Percentiles rank a stretch among this genome's conserved stretches.
phyloP scores from a whole-genome alignment of 768 basidiomycete species.

The Neoboletus brunneissimus region DNA sequence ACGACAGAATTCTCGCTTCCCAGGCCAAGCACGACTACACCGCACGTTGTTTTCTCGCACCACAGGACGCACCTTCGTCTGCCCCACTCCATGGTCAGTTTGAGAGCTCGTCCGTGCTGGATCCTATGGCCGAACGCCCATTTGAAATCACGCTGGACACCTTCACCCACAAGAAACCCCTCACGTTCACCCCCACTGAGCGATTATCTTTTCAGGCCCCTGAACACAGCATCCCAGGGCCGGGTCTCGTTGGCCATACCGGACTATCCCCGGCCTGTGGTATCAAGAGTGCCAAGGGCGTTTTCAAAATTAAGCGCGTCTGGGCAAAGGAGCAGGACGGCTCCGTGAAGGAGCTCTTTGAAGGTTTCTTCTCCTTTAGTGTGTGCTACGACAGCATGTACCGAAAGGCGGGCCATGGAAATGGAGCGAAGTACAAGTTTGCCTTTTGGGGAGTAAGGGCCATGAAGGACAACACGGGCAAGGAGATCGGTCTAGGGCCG shows the following conservation, averaged over 20 bases:
- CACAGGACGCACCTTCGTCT: background rate
- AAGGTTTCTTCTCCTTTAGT: slow-evolving; percentile 38
- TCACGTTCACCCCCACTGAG: slow-evolving; percentile 30
- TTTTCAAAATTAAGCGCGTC: slow-evolving; percentile 35
- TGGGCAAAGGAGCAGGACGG: slow-evolving; percentile 29
- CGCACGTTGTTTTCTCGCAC: slow-evolving; percentile 30
- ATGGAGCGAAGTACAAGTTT: slow-evolving; percentile 27
- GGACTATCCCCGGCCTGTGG: slow-evolving; percentile 30
- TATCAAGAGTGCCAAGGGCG: slow-evolving; percentile 33
- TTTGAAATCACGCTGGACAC: slow-evolving; percentile 31
- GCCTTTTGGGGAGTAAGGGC: slow-evolving; percentile 41
- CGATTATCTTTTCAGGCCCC: slow-evolving; percentile 25
- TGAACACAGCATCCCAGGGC: slow-evolving; percentile 17
- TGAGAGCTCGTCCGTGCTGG: slow-evolving; percentile 23
- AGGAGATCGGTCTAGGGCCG: slow-evolving; percentile 34
- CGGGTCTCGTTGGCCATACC: slow-evolving; percentile 30
- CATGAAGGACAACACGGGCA: slow-evolving; percentile 31
- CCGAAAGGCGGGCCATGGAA: slow-evolving; percentile 36
- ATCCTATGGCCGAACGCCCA: slow-evolving; percentile 37
- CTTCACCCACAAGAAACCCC: slow-evolving; percentile 24
- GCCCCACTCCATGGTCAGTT: slow-evolving; percentile 26
- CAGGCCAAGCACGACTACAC: slow-evolving; percentile 40
- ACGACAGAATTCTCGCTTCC: slow-evolving; percentile 36
- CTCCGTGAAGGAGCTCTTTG: slow-evolving; percentile 36
- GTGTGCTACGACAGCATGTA: slow-evolving; percentile 35